A percentile compares a stretch with the other conserved stretches of the same genome.
Conservation (phyloP, 371 early-diverging fungal species). For the Circinella minor region DNA sequence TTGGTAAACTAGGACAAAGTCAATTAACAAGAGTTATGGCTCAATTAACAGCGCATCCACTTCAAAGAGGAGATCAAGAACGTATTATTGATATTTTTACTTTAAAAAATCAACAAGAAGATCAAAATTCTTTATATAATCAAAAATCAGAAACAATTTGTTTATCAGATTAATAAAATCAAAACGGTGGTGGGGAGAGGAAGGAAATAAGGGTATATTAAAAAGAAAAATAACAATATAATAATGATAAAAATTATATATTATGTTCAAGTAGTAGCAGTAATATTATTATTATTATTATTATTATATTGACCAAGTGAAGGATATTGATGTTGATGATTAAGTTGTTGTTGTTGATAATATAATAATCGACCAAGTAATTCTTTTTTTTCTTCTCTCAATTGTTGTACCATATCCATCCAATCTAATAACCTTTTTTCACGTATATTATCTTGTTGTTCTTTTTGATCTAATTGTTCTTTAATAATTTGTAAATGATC, state of each 20-base stretch:
- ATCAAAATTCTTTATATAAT: too few species aligned
- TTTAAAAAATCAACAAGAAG: background rate
- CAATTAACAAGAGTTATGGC: slow-evolving; percentile 27
- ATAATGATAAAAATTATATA: too few species aligned
- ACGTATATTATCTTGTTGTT: background rate
- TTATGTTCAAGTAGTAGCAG: too few species aligned
- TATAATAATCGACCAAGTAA: too few species aligned
- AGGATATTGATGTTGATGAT: too few species aligned
- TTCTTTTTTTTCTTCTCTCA: background rate
- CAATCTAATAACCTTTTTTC: background rate
- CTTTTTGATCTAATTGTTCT: background rate
- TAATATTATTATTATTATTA: too few species aligned
- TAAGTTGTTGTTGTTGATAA: too few species aligned
- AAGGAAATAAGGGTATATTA: too few species aligned
- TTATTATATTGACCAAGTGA: too few species aligned
- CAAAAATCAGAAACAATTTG: slow-evolving; percentile 1
- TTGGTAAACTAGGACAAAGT: slow-evolving; percentile 20
- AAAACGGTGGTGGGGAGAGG: too few species aligned
- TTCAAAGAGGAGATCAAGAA: slow-evolving; percentile 24
- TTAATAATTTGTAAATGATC: background rate
- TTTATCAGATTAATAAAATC: slow-evolving; percentile 5
- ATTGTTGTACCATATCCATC: background rate
- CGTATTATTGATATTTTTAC: background rate
- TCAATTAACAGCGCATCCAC: slow-evolving; percentile 28
- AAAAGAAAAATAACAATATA: too few species aligned